Conservation (phyloP, 192 early-diverging fungal species). For the Backusella liffmaniae region DNA sequence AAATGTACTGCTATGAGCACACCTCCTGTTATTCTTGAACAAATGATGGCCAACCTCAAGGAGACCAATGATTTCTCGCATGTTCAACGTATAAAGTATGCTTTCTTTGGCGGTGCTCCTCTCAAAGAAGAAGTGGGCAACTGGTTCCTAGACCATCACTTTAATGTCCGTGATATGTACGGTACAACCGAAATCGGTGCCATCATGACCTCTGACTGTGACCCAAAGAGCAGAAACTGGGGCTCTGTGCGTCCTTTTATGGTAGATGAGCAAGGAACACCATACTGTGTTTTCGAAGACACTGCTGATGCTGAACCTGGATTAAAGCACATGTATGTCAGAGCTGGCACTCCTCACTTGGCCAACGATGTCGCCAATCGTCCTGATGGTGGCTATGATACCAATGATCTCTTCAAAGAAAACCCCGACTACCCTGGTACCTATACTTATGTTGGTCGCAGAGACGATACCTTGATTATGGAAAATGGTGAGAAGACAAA, state of each 20-base stretch:
- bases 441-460: conserved; percentile 20
- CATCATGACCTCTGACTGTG: neutral
- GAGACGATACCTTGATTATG: conserved; percentile 19
- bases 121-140: conserved; percentile 2
- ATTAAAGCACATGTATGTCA: conserved; percentile 15
- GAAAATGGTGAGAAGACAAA: conserved; percentile 38
- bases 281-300: neutral
- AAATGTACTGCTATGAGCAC: neutral
- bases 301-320: neutral
- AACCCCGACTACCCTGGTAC: neutral
- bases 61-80: neutral
- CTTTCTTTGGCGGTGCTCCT: conserved; percentile 15
- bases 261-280: neutral
- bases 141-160: neutral
- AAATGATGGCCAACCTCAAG: neutral
- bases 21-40: neutral
- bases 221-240: neutral
- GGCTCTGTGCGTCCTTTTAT: neutral
- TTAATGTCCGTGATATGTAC: conserved; percentile 11
- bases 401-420: conserved; percentile 24
- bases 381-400: conserved; percentile 20
- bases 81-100: neutral
- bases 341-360: neutral
- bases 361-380: conserved; percentile 17
- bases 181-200: conserved; percentile 17